These are phyloP conservation scores for Blastomyces parvus DNA, from an alignment of 2,329 filamentous ascomycete genomes.

Conservation along the genomic window DNA sequence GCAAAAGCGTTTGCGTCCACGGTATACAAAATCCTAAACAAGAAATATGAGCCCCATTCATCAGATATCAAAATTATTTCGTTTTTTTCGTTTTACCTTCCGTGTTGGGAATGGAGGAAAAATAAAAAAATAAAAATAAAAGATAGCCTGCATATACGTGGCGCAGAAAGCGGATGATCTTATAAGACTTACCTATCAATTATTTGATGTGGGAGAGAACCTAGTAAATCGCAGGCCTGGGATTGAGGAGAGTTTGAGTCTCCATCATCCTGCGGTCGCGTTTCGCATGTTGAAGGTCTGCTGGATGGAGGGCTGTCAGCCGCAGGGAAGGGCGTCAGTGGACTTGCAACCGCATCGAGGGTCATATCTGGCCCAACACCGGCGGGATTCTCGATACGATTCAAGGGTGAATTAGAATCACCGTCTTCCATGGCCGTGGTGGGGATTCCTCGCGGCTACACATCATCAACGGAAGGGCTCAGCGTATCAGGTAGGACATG, in stretches of 20 bases:
- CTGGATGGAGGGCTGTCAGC: background rate
- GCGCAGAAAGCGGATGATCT: background rate
- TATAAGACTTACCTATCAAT: slow-evolving; percentile 13
- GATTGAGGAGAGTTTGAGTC: background rate
- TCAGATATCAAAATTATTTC: background rate
- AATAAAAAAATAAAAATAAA: background rate
- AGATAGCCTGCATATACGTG: background rate
- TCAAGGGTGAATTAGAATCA: slow-evolving; percentile 9
- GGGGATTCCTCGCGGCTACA: slow-evolving; percentile 5
- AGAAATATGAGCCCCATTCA: slow-evolving; percentile 10
- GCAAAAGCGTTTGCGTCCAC: slow-evolving; percentile 41
- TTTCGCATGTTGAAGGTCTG: background rate
- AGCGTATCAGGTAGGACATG: background rate
- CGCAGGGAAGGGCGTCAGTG: background rate
- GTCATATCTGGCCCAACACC: slow-evolving; percentile 4
- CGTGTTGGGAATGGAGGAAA: background rate
- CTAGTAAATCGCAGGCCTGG: background rate
- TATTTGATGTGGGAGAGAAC: slow-evolving; percentile 10
- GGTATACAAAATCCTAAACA: slow-evolving; percentile 37
- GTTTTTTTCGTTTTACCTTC: background rate
- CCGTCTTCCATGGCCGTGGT: slow-evolving; percentile 15
- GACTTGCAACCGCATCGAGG: background rate
- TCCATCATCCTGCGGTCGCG: background rate
- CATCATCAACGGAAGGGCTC: slow-evolving; percentile 10
- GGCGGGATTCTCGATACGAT: slow-evolving; percentile 12